A percentile compares a stretch with the other conserved stretches of the same genome.
Evolutionary conservation across 1,139 yeast species (phyloP).

Genomic region (Saccharomyces uvarum): DNA sequence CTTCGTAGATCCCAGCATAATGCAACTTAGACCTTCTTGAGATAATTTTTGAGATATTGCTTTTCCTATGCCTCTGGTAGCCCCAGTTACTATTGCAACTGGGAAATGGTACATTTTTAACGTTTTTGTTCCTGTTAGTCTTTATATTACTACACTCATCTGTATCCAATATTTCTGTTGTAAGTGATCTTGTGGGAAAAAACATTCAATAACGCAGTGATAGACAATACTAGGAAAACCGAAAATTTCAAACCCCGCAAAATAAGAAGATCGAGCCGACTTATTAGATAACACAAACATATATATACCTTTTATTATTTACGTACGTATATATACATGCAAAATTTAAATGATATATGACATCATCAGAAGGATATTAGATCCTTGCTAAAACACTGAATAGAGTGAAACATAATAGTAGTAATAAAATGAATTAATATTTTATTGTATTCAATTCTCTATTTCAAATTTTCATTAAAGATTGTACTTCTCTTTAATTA

Average conservation of each 20-base stretch:
- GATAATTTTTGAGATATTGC: conserved; percentile 57
- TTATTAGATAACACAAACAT: conserved; percentile 6
- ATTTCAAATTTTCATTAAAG: background rate
- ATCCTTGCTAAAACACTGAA: background rate
- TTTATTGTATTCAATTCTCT: background rate
- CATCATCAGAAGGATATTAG: conserved; percentile 3
- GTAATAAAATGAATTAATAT: background rate
- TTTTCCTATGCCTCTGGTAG: conserved; percentile 75
- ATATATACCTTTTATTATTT: conserved; percentile 5
- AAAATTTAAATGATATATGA: conserved; percentile 6
- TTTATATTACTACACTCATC: background rate
- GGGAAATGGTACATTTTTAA: conserved; percentile 8
- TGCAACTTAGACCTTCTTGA: conserved; percentile 50
- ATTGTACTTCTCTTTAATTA: conserved; percentile 8
- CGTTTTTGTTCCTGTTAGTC: background rate
- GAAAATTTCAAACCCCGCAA: background rate
- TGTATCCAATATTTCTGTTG: background rate
- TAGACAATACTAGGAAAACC: background rate
- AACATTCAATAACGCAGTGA: background rate
- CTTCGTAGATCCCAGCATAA: conserved; percentile 52
- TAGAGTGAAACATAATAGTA: background rate
- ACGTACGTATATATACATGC: conserved; percentile 17
- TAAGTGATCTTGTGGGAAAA: background rate
- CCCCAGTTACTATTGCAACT: conserved; percentile 70
- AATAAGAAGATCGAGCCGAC: background rate